Base-by-base conservation (phyloP, 108 stramenopile species). In the Cyclostephanos tholiformis region DNA sequence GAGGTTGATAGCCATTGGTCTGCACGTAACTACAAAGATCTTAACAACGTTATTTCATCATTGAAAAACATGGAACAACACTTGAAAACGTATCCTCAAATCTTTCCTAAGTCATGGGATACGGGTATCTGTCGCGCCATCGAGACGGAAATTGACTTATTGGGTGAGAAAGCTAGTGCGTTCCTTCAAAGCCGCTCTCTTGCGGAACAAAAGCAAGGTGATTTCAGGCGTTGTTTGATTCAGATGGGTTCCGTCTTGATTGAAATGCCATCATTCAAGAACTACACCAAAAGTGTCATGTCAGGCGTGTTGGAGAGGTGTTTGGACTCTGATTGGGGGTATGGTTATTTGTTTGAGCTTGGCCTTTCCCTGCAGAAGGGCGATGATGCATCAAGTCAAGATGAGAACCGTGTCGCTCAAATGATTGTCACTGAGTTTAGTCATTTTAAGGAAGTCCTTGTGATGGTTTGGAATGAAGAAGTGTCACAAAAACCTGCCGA, bases 391-490 rank as follows among this genome's bases (percentile, higher is more conserved):
- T 71, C 46, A 30, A 46, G 38, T 39, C 79, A 84, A 50, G 76
- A 75, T 32, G 87, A 84, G 52, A 83, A 77, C 27, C 82, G 79
- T 26, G 63, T 88, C 17, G 87, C 84, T 13, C 87, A 88, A 43
- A 80, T 80, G 59, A 48, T 84, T 20, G 65, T 88, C 0, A 53
- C 79, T 22, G 87, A 88, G 44, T 88, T 88, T 43, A 69, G 74
- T 38, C 84, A 85, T 44, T 88, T 88, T 60, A 88, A 88, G 61
- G 87, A 88, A 32, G 87, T 88, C 2, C 20, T 83, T 65, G 85
- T 84, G 0, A 88, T 88, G 87, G 72, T 77, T 25, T 88, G 87
- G 87, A 88, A 88, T 61, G 75, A 83, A 46, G 87, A 88, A 52
- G 84, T 83, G 4, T 71, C 71, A 35, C 87, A 85, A 52, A 88